Evolutionary conservation across 306 rosid genomes (phyloP), one percentile per base, ranked within the genome.

Genomic region (Parietaria judaica): DNA sequence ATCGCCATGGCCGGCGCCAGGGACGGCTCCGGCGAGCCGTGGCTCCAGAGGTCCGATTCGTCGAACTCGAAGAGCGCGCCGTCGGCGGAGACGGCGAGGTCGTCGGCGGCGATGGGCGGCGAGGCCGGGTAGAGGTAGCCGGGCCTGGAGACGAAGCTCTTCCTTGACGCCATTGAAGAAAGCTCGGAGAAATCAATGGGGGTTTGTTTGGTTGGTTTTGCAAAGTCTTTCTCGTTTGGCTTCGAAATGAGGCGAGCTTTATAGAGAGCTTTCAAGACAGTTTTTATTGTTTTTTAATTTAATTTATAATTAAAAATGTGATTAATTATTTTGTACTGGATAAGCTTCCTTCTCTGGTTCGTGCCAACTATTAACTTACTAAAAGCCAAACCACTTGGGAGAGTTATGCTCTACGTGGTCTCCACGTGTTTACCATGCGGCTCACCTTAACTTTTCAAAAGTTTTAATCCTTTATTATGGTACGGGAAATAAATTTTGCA

Each of bases 151-250:
- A 67, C 67, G 77, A 72, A 80, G 39, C 11, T 56, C 59, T 79
- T 87, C 79, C 80, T 68, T 16, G 97, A 81, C 44, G 91, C 90
- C 97, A 90, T 87, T 70, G 80, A 74, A 49, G 53, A 41, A 52
- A n/a, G 31, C 31, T 23, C 31, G 31, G 31, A 23, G 31, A 23
- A 23, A 23, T 1, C 31, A 14, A 43, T 17, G 14, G 10, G 15
- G 13, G 10, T n/a, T 49, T 46, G 64, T 7, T 5, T n/a, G 4
- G 36, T 7, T 16, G 16, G 35, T 64, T 37, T 46, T 61, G 23
- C 35, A 10, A 14, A 12, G 5, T 34, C 38, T 14, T 57, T 23
- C 31, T 23, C 31, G 31, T 47, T 45, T 15, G 1, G 31, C 3
- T 14, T 23, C 17, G 53, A n/a, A 49, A 36, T 36, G 45, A 1